Evolutionary conservation across 441 rosid species (phyloP), one percentile per base, ranked within the genome.

Genomic region (Macaranga tanarius): DNA sequence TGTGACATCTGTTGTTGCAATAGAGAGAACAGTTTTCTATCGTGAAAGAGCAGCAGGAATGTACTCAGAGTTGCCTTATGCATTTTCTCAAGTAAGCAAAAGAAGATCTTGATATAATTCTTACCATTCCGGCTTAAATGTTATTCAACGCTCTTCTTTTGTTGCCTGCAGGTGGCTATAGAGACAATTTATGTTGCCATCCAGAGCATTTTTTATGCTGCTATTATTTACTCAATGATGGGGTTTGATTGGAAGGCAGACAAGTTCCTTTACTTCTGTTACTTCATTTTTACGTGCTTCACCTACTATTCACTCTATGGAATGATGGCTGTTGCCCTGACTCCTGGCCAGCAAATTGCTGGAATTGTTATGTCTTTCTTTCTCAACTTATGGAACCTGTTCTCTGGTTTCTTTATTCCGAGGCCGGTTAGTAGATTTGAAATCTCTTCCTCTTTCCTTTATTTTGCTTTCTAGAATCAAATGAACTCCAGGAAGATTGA

Each of bases 31-130:
- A 4, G 91, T 91, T 34, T 95, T 92, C 79, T 95, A 95, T 80
- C 89, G 93, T 0, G 97, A 92, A 87, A 82, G 87, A 77, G 95
- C 96, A 0, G 96, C 97, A 0, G 93, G 97, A 75, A 91, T 92
- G 97, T 90, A 88, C 59, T 90, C 90, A 12, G 85, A 85, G 48
- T 69, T 88, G 65, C 88, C 92, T 56, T 87, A 86, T 56, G 93
- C 96, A 63, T 79, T 90, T 76, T 84, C 87, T 74, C 90, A 85
- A 75, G 95, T 86, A 63, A 79, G 66, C 20, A 67, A 22, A 13
- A 19, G 8, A 44, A 23, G 10, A 44, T 62, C 20, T 40, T 34
- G 50, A 8, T 45, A 45, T 28, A 26, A 26, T 55, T 55, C 6
- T 55, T 48, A 0, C 16, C 16, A 10, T 48, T 3, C 4, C 6